phyloP scores from a whole-genome alignment of 352 stramenopile genomes.

The Halophytophthora batemanensis region DNA sequence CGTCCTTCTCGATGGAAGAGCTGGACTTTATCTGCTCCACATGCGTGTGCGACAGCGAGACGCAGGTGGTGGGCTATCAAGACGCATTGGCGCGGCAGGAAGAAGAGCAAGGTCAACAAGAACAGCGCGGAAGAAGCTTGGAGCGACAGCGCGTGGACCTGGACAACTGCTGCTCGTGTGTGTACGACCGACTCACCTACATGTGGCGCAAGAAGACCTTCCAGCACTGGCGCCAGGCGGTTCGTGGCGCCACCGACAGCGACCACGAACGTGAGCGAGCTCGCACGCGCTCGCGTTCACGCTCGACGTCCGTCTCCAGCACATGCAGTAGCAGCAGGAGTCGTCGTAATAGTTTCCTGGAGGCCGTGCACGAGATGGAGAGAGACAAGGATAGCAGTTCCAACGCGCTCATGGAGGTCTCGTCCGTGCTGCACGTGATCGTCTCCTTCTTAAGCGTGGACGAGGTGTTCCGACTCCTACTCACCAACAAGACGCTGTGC shows the following conservation, averaged over 20 bases:
- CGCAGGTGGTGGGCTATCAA: constrained; percentile 30
- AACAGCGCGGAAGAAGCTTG: constrained; percentile 11
- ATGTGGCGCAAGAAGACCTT: constrained; percentile 81
- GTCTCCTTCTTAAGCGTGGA: constrained; percentile 38
- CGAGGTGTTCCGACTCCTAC: constrained; percentile 53
- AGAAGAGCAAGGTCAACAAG: not conserved
- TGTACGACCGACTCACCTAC: constrained; percentile 68
- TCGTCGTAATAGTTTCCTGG: constrained; percentile 14
- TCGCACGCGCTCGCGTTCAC: constrained; percentile 9
- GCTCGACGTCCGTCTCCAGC: constrained; percentile 7
- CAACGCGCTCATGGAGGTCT: constrained; percentile 23
- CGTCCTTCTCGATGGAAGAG: constrained; percentile 46
- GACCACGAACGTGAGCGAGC: constrained; percentile 1
- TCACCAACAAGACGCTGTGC: constrained; percentile 40
- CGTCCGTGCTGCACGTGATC: constrained; percentile 46
- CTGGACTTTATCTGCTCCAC: constrained; percentile 57
- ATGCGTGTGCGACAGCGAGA: constrained; percentile 53
- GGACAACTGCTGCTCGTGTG: constrained; percentile 60
- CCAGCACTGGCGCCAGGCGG: constrained; percentile 59
- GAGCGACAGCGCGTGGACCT: constrained; percentile 21
- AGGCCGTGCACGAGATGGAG: constrained; percentile 11
- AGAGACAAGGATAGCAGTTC: constrained; percentile 10
- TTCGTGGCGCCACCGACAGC: constrained; percentile 11
- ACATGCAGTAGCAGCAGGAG: constrained; percentile 15
- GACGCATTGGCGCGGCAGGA: constrained; percentile 19